Evolutionary conservation across 1,284 basidiomycete species (phyloP), one percentile per base, ranked within the genome.

Genomic region (Coniophora puteana): DNA sequence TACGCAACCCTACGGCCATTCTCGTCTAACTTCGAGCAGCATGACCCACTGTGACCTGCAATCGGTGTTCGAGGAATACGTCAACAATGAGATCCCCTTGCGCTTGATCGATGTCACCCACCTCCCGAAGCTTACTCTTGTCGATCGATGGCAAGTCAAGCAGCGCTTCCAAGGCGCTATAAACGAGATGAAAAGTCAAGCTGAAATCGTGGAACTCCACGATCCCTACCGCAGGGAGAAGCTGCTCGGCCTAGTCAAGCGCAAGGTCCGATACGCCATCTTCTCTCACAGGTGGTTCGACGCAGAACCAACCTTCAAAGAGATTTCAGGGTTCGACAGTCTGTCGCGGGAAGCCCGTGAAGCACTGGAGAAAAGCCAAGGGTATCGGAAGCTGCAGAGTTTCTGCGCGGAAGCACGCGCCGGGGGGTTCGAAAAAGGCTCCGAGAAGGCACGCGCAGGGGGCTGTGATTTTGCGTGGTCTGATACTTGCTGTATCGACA

Each of bases 391-490:
- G 38, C 41, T 43, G 14, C 13, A 13, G 12, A 16, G 41, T 8
- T 41, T 43, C 20, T 43, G 41, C 23, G 13, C 28, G 5, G 24
- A 13, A 30, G 38, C 41, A 7, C 22, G 8, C 11, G 35, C 23
- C n/a, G n/a, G n/a, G n/a, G n/a, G n/a, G n/a, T n/a, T n/a, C n/a
- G n/a, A n/a, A n/a, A n/a, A n/a, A n/a, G n/a, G n/a, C n/a, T n/a
- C n/a, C n/a, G 13, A 22, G 13, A 29, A 29, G 8, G n/a, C 21
- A 31, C n/a, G 41, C 24, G 41, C 24, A n/a, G 28, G 36, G 13
- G 41, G 22, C 5, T 41, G 38, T 17, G 40, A 31, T 21, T 43
- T 43, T 21, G 41, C 29, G 17, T 43, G 41, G 39, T 43, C 40
- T 21, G 41, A 43, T 11, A 43, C 36, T 8, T 41, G 41, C 14